phyloP scores from a whole-genome alignment of 2,329 filamentous ascomycete genomes.

The Emmonsiellopsis sp. region DNA sequence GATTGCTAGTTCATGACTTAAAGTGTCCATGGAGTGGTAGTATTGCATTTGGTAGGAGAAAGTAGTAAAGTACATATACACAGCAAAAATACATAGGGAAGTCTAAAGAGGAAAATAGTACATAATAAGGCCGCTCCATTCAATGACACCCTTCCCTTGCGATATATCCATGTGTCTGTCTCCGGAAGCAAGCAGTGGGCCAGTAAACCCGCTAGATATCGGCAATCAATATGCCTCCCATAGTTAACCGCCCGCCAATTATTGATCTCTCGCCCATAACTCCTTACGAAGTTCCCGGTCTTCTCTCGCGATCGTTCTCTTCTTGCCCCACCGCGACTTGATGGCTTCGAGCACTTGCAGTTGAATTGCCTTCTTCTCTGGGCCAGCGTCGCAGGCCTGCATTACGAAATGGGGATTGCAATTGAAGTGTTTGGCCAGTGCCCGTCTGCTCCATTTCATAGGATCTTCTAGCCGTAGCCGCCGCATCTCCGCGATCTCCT shows the following conservation, averaged over 20 bases:
- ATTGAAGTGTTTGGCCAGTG: conserved; percentile 52
- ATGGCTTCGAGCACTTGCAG: conserved; percentile 41
- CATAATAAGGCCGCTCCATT: too few species aligned
- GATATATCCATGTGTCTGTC: too few species aligned
- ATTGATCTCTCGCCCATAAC: conserved; percentile 51
- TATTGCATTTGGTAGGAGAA: too few species aligned
- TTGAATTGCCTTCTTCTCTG: conserved; percentile 39
- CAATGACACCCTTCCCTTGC: too few species aligned
- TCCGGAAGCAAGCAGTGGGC: too few species aligned
- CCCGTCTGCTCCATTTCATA: conserved; percentile 48
- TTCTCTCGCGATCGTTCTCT: conserved; percentile 51
- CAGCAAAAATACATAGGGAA: too few species aligned
- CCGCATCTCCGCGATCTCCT: conserved; percentile 52
- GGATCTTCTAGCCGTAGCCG: conserved; percentile 46
- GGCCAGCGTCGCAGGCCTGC: conserved; percentile 46
- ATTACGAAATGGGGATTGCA: conserved; percentile 55
- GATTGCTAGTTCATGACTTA: too few species aligned
- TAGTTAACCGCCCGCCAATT: not conserved
- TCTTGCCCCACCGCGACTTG: conserved; percentile 51
- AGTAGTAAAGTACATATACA: too few species aligned
- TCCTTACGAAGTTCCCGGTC: conserved; percentile 51
- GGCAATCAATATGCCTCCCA: not conserved
- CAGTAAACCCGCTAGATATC: too few species aligned
- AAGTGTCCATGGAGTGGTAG: too few species aligned
- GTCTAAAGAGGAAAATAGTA: too few species aligned